Evolutionary conservation across 225 moss, liverwort and hornwort genomes (phyloP).

Genomic region (Marchantia polymorpha): DNA sequence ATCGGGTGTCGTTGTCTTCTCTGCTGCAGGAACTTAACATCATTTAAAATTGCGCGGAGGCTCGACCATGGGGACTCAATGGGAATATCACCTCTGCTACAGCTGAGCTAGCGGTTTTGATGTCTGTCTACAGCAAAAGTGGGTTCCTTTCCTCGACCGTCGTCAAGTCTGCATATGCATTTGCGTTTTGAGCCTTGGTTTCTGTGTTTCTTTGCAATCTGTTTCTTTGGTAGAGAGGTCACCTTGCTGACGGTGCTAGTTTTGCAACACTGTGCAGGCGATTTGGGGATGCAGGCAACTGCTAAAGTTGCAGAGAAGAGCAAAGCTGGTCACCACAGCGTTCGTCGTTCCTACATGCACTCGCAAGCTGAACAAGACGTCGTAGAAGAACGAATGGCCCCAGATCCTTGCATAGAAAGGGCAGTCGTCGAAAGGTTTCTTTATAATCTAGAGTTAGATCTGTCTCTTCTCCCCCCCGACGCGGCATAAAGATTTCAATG

Average conservation of each 20-base stretch:
- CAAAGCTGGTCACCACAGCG: not conserved
- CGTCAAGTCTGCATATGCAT: not conserved
- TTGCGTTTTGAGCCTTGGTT: not conserved
- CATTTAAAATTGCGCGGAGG: not conserved
- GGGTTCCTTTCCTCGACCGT: not conserved
- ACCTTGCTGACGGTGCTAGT: not conserved
- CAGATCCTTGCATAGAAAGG: constrained; percentile 43
- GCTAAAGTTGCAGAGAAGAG: constrained; percentile 17
- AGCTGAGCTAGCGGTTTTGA: constrained; percentile 36
- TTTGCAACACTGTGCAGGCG: constrained; percentile 20
- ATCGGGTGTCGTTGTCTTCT: not conserved
- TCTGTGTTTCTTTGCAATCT: not conserved
- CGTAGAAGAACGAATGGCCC: constrained; percentile 43
- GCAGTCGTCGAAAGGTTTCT: constrained; percentile 37
- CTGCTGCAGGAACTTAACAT: not conserved
- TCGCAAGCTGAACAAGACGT: constrained; percentile 30
- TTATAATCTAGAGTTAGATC: constrained; percentile 40
- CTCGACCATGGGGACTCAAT: constrained; percentile 33
- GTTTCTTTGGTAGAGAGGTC: too few relatives aligned
- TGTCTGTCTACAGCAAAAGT: constrained; percentile 42
- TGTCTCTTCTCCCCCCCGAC: constrained; percentile 39
- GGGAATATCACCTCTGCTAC: constrained; percentile 44
- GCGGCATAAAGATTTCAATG: constrained; percentile 28
- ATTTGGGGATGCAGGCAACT: constrained; percentile 29
- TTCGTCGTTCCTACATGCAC: constrained; percentile 33